Evolutionary conservation across 2,329 filamentous ascomycete species (phyloP), one percentile per base, ranked within the genome.

Genomic region (Chaetomiaceae sp.): DNA sequence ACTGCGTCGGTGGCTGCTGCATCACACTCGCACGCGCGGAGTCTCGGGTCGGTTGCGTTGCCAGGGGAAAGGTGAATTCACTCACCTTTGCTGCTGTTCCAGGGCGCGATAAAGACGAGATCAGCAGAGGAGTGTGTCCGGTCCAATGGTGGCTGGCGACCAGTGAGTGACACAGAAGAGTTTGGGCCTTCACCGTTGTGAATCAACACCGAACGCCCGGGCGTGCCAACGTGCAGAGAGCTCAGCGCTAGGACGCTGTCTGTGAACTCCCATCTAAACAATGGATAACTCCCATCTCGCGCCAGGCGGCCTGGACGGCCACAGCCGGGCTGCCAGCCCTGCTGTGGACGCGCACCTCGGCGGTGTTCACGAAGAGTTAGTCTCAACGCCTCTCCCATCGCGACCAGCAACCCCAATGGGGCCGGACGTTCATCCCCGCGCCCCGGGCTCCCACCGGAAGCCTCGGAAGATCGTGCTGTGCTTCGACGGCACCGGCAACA

Each of bases 401-500:
- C 50, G 48, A 14, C 54, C 54, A 2, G 35, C 30, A 4, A 56
- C 52, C 15, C 43, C 52, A 19, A 51, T 51, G 50, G 53, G 20
- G 0, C 19, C 34, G 11, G 48, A 47, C 9, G 29, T 38, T 30
- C 46, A 41, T 10, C 17, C 27, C 11, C 38, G 24, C 7, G 17
- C 19, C 5, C 36, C 37, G 15, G 17, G n/a, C 11, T 34, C 40
- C 7, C 47, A 50, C 27, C 43, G 19, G 33, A 57, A 50, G 35
- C 57, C 60, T 0, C 58, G 62, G 17, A 81, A 80, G 56, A 69
- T 81, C 12, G 69, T 82, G 9, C 64, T 83, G 1, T 82, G 79
- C 56, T 82, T 83, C 44, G 79, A 82, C 42, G 79, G 79, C 5
- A 82, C 79, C 0, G 79, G 78, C 0, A 82, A 82, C 56, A 81